Base-by-base conservation (phyloP, 768 basidiomycete genomes). In the Leccinum ochraceum region DNA sequence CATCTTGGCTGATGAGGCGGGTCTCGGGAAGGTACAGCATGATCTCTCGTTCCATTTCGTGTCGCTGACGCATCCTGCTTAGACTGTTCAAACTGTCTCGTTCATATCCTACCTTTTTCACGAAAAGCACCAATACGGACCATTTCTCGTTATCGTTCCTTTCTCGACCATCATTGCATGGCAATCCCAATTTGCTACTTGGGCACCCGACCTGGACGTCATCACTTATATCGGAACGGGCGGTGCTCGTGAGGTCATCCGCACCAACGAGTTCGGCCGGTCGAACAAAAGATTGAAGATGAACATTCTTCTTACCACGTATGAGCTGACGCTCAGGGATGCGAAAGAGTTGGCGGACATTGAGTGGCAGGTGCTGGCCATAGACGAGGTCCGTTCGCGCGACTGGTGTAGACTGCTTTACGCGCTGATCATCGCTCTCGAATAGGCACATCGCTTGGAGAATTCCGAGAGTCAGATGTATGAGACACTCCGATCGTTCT, bases 1-100 rank as follows among this genome's bases (percentile, higher is more conserved):
- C 20, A 97, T 99, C 60, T 78, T 99, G 37, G 97, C 97, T 1
- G 97, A 99, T 70, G 97, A 99, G 82, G 98, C 98, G 97, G 97
- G 97, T 73, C 89, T 99, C 26, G 97, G 97, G 57, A 99, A 86
- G 86, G 84, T 90, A 50, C 63, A 56, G 67, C 20, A 28, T 28
- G 34, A n/a, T 10, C 34, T 59, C 17, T 39, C 32, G 16, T 60
- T 53, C 39, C 0, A 6, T 37, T 65, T 65, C 59, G 20, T 60
- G n/a, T 60, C 67, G 54, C 69, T 56, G 16, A 11, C n/a, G n/a
- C 42, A 42, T 16, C 62, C 46, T 46, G 9, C 39, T 3, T 62
- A 94, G 90, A 94, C 92, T 24, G 95, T 99, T 6, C 97, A 99
- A 80, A 95, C 95, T 0, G 96, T 98, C 11, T 77, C 94, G 0